Evolutionary conservation across 257 asterid species (phyloP), one percentile per base, ranked within the genome.

Genomic region (Solanum ossicruentum): DNA sequence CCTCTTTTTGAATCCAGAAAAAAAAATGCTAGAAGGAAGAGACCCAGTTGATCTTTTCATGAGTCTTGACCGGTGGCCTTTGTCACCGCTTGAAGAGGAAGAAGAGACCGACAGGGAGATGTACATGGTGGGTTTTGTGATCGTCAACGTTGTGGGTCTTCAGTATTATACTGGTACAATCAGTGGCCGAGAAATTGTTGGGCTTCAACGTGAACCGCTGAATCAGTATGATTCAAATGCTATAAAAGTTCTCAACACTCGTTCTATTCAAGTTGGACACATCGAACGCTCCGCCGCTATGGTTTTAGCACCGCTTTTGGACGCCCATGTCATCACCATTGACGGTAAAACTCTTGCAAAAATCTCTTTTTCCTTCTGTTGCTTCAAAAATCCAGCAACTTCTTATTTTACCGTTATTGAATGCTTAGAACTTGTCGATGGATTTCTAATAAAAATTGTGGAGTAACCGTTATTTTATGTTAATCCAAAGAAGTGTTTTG

Each of bases 141-240:
- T 69, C 52, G 52, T 39, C 23, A 69, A 39, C 26, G 78, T 69
- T 41, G 98, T 93, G 83, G 97, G 97, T 56, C 78, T 69, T 69
- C 78, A 69, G 12, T 69, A 69, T n/a, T 69, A 95, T 87, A 69
- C 77, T 15, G 97, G 96, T 0, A 89, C 88, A 1, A 90, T 94
- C 80, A 90, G 86, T 77, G 97, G 96, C 83, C 90, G 96, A 1
- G 98, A 95, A 80, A 61, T 92, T 73, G 96, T 95, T 77, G 94
- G 93, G n/a, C 86, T 95, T 77, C 91, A 92, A 55, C 94, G 98
- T 36, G 95, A 94, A 7, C 94, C 92, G 12, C 75, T 90, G 69
- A 93, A 95, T 57, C 91, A 90, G 2, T 63, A 86, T 69, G 98
- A 95, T 54, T 84, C 11, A 1, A 90, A 93, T 84, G 98, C 98